A percentile compares a stretch with the other conserved stretches of the same genome.
phyloP scores from a whole-genome alignment of 2,329 filamentous ascomycete species.

The Mollisiaceae sp. region DNA sequence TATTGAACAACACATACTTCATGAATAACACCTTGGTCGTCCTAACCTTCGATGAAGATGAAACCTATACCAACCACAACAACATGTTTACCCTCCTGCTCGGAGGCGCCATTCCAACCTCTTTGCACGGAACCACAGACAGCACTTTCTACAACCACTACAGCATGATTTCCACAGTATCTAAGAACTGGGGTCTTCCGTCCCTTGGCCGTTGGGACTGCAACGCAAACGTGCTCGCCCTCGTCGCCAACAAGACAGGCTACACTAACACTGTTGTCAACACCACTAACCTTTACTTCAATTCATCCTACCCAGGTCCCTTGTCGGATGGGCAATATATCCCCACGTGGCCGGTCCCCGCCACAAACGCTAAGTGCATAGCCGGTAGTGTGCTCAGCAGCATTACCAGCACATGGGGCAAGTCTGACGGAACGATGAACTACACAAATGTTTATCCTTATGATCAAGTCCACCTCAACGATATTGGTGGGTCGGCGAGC shows the following conservation, averaged over 20 bases:
- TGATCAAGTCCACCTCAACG: conserved; percentile 23
- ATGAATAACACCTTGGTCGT: conserved; percentile 57
- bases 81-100: conserved; percentile 57
- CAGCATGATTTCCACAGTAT: conserved; percentile 45
- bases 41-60: conserved; percentile 61
- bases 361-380: conserved; percentile 31
- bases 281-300: conserved; percentile 48
- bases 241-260: conserved; percentile 37
- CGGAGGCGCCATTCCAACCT: conserved; percentile 55
- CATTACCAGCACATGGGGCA: conserved; percentile 29
- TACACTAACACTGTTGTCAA: conserved; percentile 30
- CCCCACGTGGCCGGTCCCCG: conserved; percentile 32
- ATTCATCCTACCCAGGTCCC: conserved; percentile 49
- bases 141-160: conserved; percentile 53
- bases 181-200: conserved; percentile 48
- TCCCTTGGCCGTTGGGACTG: conserved; percentile 49
- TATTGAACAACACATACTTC: conserved; percentile 55
- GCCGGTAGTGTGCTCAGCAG: conserved; percentile 26
- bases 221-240: conserved; percentile 36
- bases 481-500: conserved; percentile 23
- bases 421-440: conserved; percentile 25
- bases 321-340: conserved; percentile 36
- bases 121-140: conserved; percentile 55
- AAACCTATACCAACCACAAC: conserved; percentile 56
- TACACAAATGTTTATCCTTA: conserved; percentile 34